phyloP scores from a whole-genome alignment of 345 rosid genomes.

The Salix viminalis region DNA sequence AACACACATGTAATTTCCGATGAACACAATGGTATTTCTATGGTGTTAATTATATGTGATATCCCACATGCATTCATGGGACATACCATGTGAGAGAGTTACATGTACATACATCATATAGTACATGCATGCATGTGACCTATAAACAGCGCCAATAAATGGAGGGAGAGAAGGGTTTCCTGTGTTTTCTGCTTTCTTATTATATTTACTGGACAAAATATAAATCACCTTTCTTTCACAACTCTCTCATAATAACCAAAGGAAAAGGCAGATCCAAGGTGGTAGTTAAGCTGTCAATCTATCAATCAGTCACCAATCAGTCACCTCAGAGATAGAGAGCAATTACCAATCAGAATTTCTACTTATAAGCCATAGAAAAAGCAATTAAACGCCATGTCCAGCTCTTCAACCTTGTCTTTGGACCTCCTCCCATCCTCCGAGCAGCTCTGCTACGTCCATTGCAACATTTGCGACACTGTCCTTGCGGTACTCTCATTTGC shows the following conservation, averaged over 20 bases:
- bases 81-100: neutral
- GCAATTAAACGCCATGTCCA: conserved; percentile 25
- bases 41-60: neutral
- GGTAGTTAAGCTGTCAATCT: conserved; percentile 55
- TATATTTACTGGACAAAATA: conserved; percentile 24
- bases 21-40: neutral
- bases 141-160: conserved; percentile 18
- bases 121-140: conserved; percentile 2
- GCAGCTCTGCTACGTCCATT: conserved; percentile 97
- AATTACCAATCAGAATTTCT: conserved; percentile 19
- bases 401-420: conserved; percentile 35
- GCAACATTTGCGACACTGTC: conserved; percentile 91
- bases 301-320: conserved; percentile 25
- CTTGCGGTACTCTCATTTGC: conserved; percentile 55
- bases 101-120: conserved; percentile 1
- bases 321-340: conserved; percentile 2
- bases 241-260: conserved; percentile 12
- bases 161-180: conserved; percentile 13
- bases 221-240: conserved; percentile 31
- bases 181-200: conserved; percentile 14
- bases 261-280: conserved; percentile 44
- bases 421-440: conserved; percentile 53
- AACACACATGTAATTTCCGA: conserved; percentile 19
- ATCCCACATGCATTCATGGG: neutral
- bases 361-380: conserved; percentile 23